Evolutionary conservation across 164 flowering plant genomes (phyloP), one percentile per base, ranked within the genome.

Genomic region (Saururus chinensis): DNA sequence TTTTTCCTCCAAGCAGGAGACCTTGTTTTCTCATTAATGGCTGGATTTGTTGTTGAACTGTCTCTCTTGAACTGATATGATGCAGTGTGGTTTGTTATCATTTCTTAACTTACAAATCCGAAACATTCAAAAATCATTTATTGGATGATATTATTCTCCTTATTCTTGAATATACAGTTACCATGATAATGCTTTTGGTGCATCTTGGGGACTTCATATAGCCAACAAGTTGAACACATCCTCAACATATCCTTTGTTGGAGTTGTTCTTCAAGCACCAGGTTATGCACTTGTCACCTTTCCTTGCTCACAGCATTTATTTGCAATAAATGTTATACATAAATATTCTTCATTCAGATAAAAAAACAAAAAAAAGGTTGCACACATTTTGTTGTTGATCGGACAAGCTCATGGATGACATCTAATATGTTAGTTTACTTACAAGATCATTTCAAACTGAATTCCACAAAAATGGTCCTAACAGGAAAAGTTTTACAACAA

Each of bases 191-290:
- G 80, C 96, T 1, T 92, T 67, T 61, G 77, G 65, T 42, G 52
- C 86, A 40, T 88, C 86, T 26, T 88, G 90, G 19, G 90, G 90
- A 1, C 65, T 92, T 64, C 96, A 88, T 69, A 80, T 92, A 45
- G 81, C 75, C 4, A 73, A 87, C 64, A 49, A 63, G 20, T 41
- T 84, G 70, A 82, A 88, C 59, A 12, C 73, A 21, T 77, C 88
- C 30, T 81, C 81, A 24, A 85, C 95, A 12, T 89, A 77, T 67
- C 56, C 60, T 16, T 60, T 83, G 75, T 60, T 87, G 81, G 92
- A 87, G 67, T 30, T 62, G 59, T 80, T 89, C 78, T 89, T 87
- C 73, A 48, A 78, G 69, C 48, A 85, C 45, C 96, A 91, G 95
- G 98, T 85, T 69, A 24, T 55, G 24, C 21, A 55, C 35, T 17